phyloP scores from a whole-genome alignment of 495 filamentous ascomycete genomes.

The Aspergillus avenaceus region DNA sequence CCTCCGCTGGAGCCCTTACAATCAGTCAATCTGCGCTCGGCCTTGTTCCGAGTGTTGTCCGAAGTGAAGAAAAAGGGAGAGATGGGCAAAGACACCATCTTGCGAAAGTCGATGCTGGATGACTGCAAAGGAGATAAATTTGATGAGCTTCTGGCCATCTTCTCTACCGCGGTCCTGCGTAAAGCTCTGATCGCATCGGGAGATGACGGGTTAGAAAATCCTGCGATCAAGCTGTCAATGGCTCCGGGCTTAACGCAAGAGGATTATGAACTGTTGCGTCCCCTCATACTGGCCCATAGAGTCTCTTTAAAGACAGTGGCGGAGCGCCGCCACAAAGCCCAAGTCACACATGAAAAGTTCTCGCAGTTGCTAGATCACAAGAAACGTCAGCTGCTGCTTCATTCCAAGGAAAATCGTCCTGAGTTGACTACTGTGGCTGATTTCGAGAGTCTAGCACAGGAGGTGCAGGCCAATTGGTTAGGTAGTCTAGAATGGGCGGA shows the following conservation, averaged over 20 bases:
- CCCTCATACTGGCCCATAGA: conserved; percentile 70
- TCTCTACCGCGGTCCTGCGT: conserved; percentile 76
- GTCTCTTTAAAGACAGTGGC: conserved; percentile 53
- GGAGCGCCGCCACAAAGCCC: conserved; percentile 29
- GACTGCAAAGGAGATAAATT: conserved; percentile 83
- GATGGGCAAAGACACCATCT: conserved; percentile 67
- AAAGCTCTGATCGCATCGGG: conserved; percentile 51
- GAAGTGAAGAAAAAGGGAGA: conserved; percentile 83
- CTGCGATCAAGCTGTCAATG: conserved; percentile 57
- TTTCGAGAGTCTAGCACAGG: conserved; percentile 34
- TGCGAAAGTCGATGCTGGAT: conserved; percentile 88
- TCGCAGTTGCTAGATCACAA: conserved; percentile 53
- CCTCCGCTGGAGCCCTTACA: conserved; percentile 82
- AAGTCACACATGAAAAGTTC: conserved; percentile 57
- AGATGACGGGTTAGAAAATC: conserved; percentile 27
- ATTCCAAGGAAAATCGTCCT: conserved; percentile 15
- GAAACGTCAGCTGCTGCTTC: conserved; percentile 37
- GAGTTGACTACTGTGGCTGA: conserved; percentile 31
- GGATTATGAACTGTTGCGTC: conserved; percentile 57
- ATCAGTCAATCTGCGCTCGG: conserved; percentile 82
- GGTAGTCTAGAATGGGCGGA: conserved; percentile 68
- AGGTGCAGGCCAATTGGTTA: conserved; percentile 67
- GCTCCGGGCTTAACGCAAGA: conserved; percentile 55
- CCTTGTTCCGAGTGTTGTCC: conserved; percentile 72
- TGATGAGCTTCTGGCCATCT: conserved; percentile 72